These are phyloP conservation scores for Schoenoplectus tabernaemontani DNA, from an alignment of 202 grass and related monocot species.

Conservation along the genomic window DNA sequence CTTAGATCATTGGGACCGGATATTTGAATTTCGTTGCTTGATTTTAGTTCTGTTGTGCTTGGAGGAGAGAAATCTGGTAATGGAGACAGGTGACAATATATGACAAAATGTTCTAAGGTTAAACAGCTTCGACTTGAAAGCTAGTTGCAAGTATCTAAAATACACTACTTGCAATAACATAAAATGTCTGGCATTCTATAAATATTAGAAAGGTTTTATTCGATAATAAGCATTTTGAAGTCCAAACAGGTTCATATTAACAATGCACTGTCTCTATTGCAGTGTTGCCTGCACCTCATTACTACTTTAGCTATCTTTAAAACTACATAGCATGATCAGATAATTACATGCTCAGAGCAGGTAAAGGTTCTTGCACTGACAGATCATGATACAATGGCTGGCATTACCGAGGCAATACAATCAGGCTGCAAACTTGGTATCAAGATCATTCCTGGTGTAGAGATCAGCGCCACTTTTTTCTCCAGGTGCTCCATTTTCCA, in stretches of 20 bases:
- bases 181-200: background rate
- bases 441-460: slow-evolving; percentile 68
- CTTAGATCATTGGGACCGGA: background rate
- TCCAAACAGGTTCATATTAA: too few relatives aligned
- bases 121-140: background rate
- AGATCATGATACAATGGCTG: slow-evolving; percentile 82
- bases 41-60: background rate
- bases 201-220: background rate
- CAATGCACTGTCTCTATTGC: too few relatives aligned
- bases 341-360: slow-evolving; percentile 43
- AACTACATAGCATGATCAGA: slow-evolving; percentile 7
- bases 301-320: background rate
- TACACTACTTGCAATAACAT: background rate
- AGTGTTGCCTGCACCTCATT: background rate
- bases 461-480: slow-evolving; percentile 62
- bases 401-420: slow-evolving; percentile 49
- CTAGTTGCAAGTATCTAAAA: background rate
- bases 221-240: background rate
- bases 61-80: background rate
- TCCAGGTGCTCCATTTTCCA: slow-evolving; percentile 25
- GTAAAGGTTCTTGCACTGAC: slow-evolving; percentile 82
- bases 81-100: background rate
- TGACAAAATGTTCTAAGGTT: background rate
- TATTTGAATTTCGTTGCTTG: background rate
- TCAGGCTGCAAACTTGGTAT: slow-evolving; percentile 36